Conservation (phyloP, 108 stramenopile genomes). For the Nitzschia sp. region DNA sequence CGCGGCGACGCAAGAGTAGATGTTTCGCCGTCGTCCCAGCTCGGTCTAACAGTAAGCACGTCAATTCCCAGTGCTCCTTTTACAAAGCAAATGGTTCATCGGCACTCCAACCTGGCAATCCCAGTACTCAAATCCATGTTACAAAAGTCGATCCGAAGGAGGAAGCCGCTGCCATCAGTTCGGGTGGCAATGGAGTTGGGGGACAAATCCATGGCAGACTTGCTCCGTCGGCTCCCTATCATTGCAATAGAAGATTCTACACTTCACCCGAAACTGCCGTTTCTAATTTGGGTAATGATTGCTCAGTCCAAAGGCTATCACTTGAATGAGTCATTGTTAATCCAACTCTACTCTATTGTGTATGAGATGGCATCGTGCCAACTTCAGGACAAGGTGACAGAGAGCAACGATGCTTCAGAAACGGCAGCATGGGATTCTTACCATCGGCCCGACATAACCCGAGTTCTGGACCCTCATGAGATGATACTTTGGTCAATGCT, state of each 20-base stretch:
- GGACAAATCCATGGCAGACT: conserved; percentile 60
- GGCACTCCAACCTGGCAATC: conserved; percentile 67
- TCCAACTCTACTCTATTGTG: conserved; percentile 58
- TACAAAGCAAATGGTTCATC: conserved; percentile 35
- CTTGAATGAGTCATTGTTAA: conserved; percentile 26
- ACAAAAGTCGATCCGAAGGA: conserved; percentile 80
- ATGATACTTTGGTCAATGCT: conserved; percentile 62
- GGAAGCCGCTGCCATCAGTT: conserved; percentile 76
- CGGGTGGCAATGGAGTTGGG: conserved; percentile 80
- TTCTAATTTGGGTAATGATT: conserved; percentile 90
- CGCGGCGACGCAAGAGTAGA: background rate
- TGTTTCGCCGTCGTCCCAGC: conserved; percentile 40
- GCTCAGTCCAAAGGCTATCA: conserved; percentile 78
- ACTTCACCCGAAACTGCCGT: conserved; percentile 76
- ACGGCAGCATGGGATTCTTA: background rate
- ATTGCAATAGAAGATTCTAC: conserved; percentile 89
- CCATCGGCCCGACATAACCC: background rate
- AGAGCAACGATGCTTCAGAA: background rate
- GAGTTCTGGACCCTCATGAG: conserved; percentile 13
- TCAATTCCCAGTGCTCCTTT: conserved; percentile 7
- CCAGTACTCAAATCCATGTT: conserved; percentile 83
- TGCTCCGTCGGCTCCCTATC: conserved; percentile 83
- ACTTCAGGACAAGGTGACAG: conserved; percentile 40
- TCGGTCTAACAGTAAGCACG: conserved; percentile 13
- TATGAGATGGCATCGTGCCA: conserved; percentile 83